A percentile compares a stretch with the other conserved stretches of the same genome.
phyloP scores from a whole-genome alignment of 129 eudicot species.

The Arctium minus region DNA sequence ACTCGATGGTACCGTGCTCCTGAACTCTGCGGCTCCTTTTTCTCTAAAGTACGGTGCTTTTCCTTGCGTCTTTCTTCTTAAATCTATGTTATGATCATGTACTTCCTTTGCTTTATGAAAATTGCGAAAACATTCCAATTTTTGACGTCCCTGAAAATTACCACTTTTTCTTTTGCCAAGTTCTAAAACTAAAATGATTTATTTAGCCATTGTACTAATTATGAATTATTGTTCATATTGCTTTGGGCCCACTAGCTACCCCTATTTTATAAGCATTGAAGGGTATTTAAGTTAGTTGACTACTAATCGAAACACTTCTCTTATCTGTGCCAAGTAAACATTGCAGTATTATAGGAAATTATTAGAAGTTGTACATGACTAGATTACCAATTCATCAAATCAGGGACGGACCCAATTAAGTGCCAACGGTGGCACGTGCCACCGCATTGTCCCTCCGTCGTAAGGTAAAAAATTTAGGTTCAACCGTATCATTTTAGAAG shows the following conservation, averaged over 20 bases:
- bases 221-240: neutral
- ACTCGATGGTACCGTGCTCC: conserved; percentile 97
- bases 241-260: neutral
- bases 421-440: too few relatives aligned
- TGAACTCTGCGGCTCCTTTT: conserved; percentile 89
- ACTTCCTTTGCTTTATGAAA: neutral
- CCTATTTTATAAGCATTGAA: neutral
- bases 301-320: neutral
- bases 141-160: neutral
- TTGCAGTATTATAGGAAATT: neutral
- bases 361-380: too few relatives aligned
- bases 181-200: neutral
- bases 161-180: neutral
- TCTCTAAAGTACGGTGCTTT: conserved; percentile 56
- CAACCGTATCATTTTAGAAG: too few relatives aligned
- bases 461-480: too few relatives aligned
- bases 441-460: too few relatives aligned
- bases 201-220: neutral
- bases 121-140: neutral
- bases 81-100: neutral
- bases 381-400: too few relatives aligned
- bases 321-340: neutral
- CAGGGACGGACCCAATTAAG: too few relatives aligned
- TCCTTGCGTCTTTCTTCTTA: neutral
- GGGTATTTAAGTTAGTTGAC: neutral